Evolutionary conservation across 116 monocot species (phyloP).

Genomic region (Zostera marina): DNA sequence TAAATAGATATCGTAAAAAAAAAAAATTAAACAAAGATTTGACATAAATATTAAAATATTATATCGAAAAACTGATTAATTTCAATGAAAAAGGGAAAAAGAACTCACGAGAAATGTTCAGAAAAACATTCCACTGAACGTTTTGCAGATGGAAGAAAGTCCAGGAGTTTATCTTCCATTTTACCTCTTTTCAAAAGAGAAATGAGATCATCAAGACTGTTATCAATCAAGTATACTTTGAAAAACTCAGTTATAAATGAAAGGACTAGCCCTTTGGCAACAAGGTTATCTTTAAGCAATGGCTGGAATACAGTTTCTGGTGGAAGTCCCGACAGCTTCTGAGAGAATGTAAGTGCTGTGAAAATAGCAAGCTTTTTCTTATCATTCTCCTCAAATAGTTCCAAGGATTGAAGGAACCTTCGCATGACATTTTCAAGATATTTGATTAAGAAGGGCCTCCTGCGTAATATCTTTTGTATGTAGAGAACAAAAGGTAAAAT

Average conservation of each 20-base stretch:
- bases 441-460: constrained; percentile 90
- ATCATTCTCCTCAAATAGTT: constrained; percentile 90
- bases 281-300: constrained; percentile 90
- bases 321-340: constrained; percentile 91
- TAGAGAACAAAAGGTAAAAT: constrained; percentile 88
- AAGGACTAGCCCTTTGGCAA: constrained; percentile 92
- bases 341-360: constrained; percentile 93
- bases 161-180: constrained; percentile 92
- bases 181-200: constrained; percentile 80
- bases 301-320: constrained; percentile 97
- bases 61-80: background rate
- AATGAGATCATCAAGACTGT: constrained; percentile 90
- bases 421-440: constrained; percentile 97
- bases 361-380: constrained; percentile 90
- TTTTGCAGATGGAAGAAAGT: constrained; percentile 74
- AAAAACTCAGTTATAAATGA: constrained; percentile 90
- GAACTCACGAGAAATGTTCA: constrained; percentile 84
- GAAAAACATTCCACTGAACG: constrained; percentile 69
- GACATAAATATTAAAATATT: background rate
- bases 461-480: constrained; percentile 80
- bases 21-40: background rate
- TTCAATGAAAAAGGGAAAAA: background rate
- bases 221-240: constrained; percentile 76
- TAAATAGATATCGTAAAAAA: background rate
- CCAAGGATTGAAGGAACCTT: constrained; percentile 85